phyloP scores from a whole-genome alignment of 2,329 filamentous ascomycete genomes.

The Ophiosphaerella narmari region DNA sequence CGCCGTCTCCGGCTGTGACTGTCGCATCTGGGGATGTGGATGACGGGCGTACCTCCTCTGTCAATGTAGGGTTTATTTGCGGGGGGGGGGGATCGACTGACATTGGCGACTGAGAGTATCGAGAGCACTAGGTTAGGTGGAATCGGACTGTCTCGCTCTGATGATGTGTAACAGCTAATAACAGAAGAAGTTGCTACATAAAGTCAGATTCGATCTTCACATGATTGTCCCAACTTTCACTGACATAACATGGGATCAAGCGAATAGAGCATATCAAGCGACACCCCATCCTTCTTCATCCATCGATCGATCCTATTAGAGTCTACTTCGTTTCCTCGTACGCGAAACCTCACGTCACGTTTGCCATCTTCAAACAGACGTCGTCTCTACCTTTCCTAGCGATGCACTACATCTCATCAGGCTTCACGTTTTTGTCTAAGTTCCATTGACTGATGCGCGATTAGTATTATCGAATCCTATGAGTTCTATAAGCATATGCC shows the following conservation, averaged over 20 bases:
- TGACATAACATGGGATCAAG: conserved; percentile 14
- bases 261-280: conserved; percentile 11
- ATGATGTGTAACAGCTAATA: conserved; percentile 1
- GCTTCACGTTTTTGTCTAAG: conserved; percentile 26
- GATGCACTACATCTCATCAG: conserved; percentile 21
- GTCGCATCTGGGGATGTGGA: too few relatives aligned
- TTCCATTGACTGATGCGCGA: conserved; percentile 22
- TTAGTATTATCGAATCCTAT: conserved; percentile 19
- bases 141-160: too few relatives aligned
- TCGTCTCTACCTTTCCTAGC: conserved; percentile 18
- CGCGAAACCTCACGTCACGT: conserved; percentile 8
- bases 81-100: too few relatives aligned
- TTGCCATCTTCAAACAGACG: conserved; percentile 16
- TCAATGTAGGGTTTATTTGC: too few relatives aligned
- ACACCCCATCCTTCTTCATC: conserved; percentile 16
- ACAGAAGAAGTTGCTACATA: not conserved
- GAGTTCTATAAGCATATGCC: not conserved
- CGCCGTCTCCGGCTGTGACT: too few relatives aligned
- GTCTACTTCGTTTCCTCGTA: conserved; percentile 13
- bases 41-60: too few relatives aligned
- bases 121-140: too few relatives aligned
- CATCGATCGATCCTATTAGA: conserved; percentile 18
- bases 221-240: not conserved
- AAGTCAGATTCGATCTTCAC: not conserved
- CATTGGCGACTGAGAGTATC: too few relatives aligned